Conservation (phyloP, 2,329 filamentous ascomycete species). For the Didymellaceae sp. region DNA sequence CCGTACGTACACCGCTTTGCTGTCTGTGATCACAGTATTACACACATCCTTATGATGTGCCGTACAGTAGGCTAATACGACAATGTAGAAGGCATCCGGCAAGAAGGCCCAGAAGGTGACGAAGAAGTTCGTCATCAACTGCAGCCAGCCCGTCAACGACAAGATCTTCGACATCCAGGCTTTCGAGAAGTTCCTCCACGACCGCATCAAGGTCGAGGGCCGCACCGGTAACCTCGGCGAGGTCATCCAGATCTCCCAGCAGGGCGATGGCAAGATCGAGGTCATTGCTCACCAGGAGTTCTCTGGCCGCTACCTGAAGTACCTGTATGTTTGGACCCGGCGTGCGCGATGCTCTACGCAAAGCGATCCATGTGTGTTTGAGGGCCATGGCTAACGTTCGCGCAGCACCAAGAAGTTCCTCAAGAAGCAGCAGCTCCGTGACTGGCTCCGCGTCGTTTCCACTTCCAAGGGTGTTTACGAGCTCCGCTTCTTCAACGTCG, state of each 20-base stretch:
- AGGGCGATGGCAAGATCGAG: conserved; percentile 97
- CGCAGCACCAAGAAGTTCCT: conserved; percentile 99
- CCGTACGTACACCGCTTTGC: conserved; percentile 98
- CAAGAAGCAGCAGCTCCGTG: conserved; percentile 99
- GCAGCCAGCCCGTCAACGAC: conserved; percentile 95
- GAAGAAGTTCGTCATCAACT: conserved; percentile 99
- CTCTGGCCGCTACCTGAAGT: conserved; percentile 99
- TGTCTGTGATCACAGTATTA: conserved; percentile 67
- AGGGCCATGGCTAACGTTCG: conserved; percentile 18
- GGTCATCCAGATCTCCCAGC: conserved; percentile 85
- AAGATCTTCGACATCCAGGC: conserved; percentile 99
- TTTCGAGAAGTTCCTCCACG: conserved; percentile 99
- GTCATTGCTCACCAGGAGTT: conserved; percentile 97
- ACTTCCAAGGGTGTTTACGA: conserved; percentile 98
- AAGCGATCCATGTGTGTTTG: no score
- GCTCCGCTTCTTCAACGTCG: conserved; percentile 99
- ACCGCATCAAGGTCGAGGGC: conserved; percentile 99
- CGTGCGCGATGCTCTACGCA: background rate
- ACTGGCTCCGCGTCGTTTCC: conserved; percentile 99
- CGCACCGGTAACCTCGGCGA: conserved; percentile 98
- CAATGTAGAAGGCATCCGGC: conserved; percentile 61
- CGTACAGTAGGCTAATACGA: conserved; percentile 95
- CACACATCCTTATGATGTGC: conserved; percentile 28
- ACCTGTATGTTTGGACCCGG: conserved; percentile 74
- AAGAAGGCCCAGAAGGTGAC: conserved; percentile 73